Percentiles rank a stretch among this genome's conserved stretches.
Conservation (phyloP, 2,329 filamentous ascomycete species). For the Hypoxylon sp. region DNA sequence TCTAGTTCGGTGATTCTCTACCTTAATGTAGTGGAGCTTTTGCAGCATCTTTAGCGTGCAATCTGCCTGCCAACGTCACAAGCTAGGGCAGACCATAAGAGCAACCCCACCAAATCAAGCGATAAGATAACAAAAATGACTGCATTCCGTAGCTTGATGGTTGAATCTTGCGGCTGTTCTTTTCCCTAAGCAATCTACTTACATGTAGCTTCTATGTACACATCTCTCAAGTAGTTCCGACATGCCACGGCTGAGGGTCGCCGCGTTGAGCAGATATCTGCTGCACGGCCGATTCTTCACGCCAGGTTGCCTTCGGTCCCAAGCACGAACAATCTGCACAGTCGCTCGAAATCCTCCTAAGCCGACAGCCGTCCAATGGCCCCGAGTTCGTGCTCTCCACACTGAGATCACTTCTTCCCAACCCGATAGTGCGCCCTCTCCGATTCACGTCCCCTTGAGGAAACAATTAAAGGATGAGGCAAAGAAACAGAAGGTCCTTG, state of each 20-base stretch:
- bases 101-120: neutral
- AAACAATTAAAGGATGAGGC: constrained; percentile 80
- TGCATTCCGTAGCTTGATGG: constrained; percentile 11
- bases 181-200: neutral
- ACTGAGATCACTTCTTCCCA: constrained; percentile 46
- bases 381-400: constrained; percentile 51
- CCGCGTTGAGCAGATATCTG: constrained; percentile 63
- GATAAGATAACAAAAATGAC: constrained; percentile 21
- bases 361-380: constrained; percentile 11
- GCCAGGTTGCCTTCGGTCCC: constrained; percentile 56
- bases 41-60: neutral
- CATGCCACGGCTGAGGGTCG: constrained; percentile 61
- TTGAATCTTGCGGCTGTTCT: constrained; percentile 14
- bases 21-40: too few species aligned
- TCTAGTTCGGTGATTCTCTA: constrained; percentile 21
- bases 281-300: constrained; percentile 60
- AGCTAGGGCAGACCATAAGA: too few species aligned
- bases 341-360: constrained; percentile 6
- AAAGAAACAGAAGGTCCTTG: constrained; percentile 60
- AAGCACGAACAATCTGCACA: constrained; percentile 12
- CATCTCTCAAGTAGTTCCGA: constrained; percentile 14
- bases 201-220: neutral
- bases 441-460: constrained; percentile 66
- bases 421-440: constrained; percentile 42
- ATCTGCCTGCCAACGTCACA: neutral